Conservation (phyloP, 176 grass and related monocot genomes). For the Oryza glaberrima region DNA sequence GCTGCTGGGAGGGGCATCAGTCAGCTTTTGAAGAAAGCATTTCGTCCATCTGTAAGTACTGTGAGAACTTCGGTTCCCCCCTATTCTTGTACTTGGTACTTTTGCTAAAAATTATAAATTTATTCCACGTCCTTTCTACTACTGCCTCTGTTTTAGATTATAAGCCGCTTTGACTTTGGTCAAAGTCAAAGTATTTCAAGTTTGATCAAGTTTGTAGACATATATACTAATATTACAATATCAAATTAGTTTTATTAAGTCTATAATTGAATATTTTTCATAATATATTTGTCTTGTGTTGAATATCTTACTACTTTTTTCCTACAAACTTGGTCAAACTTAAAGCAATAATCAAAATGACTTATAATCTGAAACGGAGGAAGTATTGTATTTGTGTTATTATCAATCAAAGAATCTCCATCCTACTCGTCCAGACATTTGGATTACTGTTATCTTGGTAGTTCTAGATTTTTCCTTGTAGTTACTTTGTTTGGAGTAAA, state of each 20-base stretch:
- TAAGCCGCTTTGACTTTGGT: too few species aligned
- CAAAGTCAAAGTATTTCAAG: too few species aligned
- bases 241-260: too few species aligned
- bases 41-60: constrained; percentile 53
- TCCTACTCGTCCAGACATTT: not conserved
- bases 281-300: too few species aligned
- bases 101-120: not conserved
- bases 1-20: constrained; percentile 48
- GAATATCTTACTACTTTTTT: too few species aligned
- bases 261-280: too few species aligned
- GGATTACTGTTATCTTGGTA: not conserved
- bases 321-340: too few species aligned
- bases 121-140: not conserved
- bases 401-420: not conserved
- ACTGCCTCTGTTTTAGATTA: too few species aligned
- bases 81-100: not conserved
- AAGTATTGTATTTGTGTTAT: not conserved
- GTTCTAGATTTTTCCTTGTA: not conserved
- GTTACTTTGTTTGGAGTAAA: not conserved
- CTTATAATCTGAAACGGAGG: too few species aligned
- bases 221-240: too few species aligned
- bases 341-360: too few species aligned
- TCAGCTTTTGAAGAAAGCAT: constrained; percentile 58
- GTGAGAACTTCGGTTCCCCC: not conserved
- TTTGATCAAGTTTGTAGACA: too few species aligned